These are phyloP conservation scores for Erysimum cheiranthoides DNA, from an alignment of 345 rosid species.

Conservation along the genomic window DNA sequence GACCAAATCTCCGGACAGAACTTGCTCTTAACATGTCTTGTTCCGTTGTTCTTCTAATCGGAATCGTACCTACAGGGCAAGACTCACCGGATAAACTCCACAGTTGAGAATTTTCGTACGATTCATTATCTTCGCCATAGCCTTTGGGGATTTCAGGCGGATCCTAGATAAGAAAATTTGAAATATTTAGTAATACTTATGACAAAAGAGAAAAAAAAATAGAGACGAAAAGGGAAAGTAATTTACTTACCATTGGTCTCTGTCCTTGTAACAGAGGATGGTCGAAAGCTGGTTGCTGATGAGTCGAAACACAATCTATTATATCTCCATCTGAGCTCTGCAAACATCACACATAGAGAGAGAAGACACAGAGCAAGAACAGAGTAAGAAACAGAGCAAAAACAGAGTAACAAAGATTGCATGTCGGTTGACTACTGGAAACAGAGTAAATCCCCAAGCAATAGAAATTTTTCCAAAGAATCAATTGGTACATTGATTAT, in stretches of 20 bases:
- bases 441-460: too few relatives aligned
- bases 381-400: conserved; percentile 23
- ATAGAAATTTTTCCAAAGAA: too few relatives aligned
- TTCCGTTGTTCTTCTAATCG: conserved; percentile 92
- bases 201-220: not conserved
- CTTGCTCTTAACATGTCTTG: conserved; percentile 82
- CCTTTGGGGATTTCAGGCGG: conserved; percentile 74
- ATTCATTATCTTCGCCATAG: conserved; percentile 40
- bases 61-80: conserved; percentile 92
- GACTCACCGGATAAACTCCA: conserved; percentile 82
- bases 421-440: not conserved
- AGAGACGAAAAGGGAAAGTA: not conserved
- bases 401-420: conserved; percentile 22
- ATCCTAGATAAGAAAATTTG: conserved; percentile 53
- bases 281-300: conserved; percentile 92
- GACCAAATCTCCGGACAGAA: conserved; percentile 70
- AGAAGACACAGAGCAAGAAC: conserved; percentile 16
- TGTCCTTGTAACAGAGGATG: conserved; percentile 76
- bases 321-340: conserved; percentile 94
- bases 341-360: conserved; percentile 25
- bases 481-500: not conserved
- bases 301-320: conserved; percentile 80
- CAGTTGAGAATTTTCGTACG: conserved; percentile 60
- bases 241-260: conserved; percentile 67
- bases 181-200: not conserved